These are phyloP conservation scores for Fusarium sp. DNA, from an alignment of 2,329 filamentous ascomycete species.

Conservation along the genomic window DNA sequence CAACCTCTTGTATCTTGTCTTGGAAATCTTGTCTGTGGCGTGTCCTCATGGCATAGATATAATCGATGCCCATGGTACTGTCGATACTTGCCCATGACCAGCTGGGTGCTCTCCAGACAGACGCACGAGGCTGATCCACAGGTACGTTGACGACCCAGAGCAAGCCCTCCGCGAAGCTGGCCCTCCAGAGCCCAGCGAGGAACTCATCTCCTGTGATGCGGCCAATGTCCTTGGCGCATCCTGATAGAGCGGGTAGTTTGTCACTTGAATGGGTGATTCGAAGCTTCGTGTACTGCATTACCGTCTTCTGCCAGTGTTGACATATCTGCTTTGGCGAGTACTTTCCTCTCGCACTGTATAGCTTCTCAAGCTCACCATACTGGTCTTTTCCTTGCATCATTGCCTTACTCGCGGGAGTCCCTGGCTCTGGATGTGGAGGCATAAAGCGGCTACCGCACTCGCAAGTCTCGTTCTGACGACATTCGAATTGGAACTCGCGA, in stretches of 20 bases:
- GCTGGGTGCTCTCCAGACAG: neutral
- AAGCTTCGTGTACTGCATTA: neutral
- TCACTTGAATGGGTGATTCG: neutral
- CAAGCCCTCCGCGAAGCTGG: neutral
- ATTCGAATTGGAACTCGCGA: neutral
- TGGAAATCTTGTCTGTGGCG: neutral
- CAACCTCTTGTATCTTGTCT: neutral
- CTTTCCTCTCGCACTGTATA: neutral
- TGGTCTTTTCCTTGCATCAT: neutral
- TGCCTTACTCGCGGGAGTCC: neutral
- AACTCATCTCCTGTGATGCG: neutral
- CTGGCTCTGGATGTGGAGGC: neutral
- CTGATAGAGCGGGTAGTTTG: neutral
- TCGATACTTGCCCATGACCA: neutral
- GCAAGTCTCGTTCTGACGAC: neutral
- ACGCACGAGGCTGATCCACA: neutral
- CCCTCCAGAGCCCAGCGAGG: neutral
- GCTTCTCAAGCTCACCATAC: neutral
- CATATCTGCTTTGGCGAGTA: neutral
- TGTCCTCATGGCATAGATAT: neutral
- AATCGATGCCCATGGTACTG: neutral
- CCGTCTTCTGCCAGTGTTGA: neutral
- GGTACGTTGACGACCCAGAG: neutral
- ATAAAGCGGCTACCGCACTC: neutral
- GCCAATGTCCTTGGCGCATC: neutral